Base-by-base conservation (phyloP, 2,329 filamentous ascomycete species). In the Pestalotiopsis sp. region DNA sequence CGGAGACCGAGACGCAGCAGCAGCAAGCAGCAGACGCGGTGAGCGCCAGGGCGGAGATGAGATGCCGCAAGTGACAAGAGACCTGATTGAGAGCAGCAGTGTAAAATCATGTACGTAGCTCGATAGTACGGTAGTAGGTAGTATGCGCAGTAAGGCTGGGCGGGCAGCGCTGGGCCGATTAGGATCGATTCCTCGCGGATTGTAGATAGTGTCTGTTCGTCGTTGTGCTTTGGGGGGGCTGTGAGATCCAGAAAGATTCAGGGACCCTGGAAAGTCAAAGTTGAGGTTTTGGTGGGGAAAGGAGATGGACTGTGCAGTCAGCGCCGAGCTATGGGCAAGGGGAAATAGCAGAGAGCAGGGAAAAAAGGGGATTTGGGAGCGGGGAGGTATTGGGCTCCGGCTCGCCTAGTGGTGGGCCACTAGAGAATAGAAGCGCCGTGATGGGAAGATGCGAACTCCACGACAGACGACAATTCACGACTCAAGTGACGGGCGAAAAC, bases 231-330 rank as follows among this genome's bases (percentile, higher is more conserved):
- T 31, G 59, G 59, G 25, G 27, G 25, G 12, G 36, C 45, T 52
- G 45, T n/a, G 31, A 62, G 25, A 62, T 62, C 36, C 59, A 38
- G 59, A 39, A 62, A 36, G 59, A 20, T 62, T 62, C 59, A 62
- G 31, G 59, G 59, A 62, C 59, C 59, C 59, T 62, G 23, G 59
- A 39, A 62, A 62, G 59, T 62, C 59, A 62, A 62, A 62, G 60
- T 63, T 20, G 60, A 63, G 60, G 61, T 41, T 49, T 64, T 20
- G 61, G 27, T 36, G 61, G 61, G 61, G 36, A 62, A 64, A 64
- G 61, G 38, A 64, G 61, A 64, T 39, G 61, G 41, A 64, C 38
- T 64, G 38, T 49, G 39, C 38, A 64, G 59, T 25, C 27, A 38
- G 59, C 27, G 36, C 39, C 20, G 25, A 62, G 59, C 27, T 20